phyloP scores from a whole-genome alignment of 257 asterid species.

The Solanum dulcamara region DNA sequence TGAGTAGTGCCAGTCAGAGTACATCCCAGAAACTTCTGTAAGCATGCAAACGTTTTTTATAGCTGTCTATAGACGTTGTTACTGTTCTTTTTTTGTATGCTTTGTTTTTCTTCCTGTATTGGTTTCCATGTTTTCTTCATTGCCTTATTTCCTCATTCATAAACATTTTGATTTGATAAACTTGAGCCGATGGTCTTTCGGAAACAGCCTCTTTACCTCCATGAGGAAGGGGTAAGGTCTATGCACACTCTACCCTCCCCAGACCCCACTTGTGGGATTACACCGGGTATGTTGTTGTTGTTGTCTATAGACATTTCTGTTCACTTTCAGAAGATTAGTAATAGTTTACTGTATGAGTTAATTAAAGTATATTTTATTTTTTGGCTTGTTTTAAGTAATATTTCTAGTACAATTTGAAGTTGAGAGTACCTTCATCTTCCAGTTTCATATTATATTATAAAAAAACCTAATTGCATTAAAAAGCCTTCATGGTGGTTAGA shows the following conservation, averaged over 20 bases:
- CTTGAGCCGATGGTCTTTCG: not conserved
- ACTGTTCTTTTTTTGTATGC: not conserved
- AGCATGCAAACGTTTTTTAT: not conserved
- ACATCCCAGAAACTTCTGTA: not conserved
- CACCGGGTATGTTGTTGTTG: not conserved
- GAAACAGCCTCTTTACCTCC: not conserved
- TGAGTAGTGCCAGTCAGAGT: not conserved
- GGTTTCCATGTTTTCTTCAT: no score
- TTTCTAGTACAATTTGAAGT: not conserved
- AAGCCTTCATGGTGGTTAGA: not conserved
- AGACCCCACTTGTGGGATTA: not conserved
- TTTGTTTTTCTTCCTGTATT: not conserved
- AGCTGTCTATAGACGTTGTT: not conserved
- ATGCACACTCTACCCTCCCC: no score
- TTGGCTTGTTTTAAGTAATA: not conserved
- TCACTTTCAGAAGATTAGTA: not conserved
- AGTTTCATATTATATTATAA: not conserved
- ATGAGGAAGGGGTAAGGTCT: not conserved
- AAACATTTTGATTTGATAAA: not conserved
- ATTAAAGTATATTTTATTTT: not conserved
- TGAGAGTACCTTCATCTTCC: not conserved
- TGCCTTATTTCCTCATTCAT: not conserved
- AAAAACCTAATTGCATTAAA: not conserved
- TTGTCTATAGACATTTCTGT: not conserved
- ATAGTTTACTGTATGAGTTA: not conserved